phyloP scores from a whole-genome alignment of 345 rosid species.

The Cardiospermum halicacabum region DNA sequence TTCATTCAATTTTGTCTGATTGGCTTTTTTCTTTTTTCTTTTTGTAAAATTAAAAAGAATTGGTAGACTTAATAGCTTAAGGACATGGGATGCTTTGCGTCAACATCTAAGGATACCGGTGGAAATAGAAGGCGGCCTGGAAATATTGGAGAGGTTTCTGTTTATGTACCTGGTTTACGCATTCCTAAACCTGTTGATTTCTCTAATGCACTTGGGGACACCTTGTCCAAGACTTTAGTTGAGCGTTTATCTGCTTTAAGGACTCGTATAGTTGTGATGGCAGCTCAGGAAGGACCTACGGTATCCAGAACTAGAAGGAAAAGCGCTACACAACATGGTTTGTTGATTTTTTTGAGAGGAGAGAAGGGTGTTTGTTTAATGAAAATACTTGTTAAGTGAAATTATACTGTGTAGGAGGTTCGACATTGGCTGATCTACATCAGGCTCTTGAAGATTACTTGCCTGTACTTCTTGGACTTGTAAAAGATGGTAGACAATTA shows the following conservation, averaged over 20 bases:
- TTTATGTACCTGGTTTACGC: constrained; percentile 92
- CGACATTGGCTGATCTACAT: constrained; percentile 89
- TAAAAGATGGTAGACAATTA: constrained; percentile 62
- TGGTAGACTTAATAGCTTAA: constrained; percentile 27
- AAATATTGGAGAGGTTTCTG: constrained; percentile 84
- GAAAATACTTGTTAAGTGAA: constrained; percentile 11
- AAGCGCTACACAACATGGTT: constrained; percentile 94
- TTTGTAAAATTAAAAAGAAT: too few species aligned
- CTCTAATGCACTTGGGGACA: constrained; percentile 61
- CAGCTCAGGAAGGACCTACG: constrained; percentile 95
- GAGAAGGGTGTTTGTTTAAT: background rate
- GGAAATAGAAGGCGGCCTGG: constrained; percentile 82
- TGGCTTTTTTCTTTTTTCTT: constrained; percentile 18
- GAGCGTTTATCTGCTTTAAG: constrained; percentile 84
- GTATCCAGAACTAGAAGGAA: constrained; percentile 86
- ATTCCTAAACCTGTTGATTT: constrained; percentile 88
- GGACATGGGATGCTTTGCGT: constrained; percentile 90
- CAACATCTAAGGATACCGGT: constrained; percentile 72
- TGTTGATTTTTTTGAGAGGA: constrained; percentile 16
- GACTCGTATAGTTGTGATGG: constrained; percentile 96
- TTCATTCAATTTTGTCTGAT: background rate
- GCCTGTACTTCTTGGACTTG: constrained; percentile 85
- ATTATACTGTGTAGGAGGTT: constrained; percentile 57
- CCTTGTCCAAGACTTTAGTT: constrained; percentile 60
- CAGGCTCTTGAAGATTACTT: constrained; percentile 97